Conservation (phyloP, 2,329 filamentous ascomycete genomes). For the Trichoderma sp. region DNA sequence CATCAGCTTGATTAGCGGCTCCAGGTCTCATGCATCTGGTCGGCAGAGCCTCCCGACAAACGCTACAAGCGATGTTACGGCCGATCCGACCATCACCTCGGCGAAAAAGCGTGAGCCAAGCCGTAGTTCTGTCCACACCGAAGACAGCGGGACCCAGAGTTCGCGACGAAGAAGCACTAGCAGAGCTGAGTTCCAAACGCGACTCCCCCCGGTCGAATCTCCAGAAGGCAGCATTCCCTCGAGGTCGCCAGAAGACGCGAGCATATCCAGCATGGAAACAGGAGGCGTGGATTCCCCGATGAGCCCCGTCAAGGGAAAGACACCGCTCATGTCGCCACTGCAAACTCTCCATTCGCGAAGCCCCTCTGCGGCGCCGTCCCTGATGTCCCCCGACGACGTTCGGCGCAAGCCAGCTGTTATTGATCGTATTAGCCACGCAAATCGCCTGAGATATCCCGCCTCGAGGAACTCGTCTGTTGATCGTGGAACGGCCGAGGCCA, state of each 20-base stretch:
- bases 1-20: conserved; percentile 49
- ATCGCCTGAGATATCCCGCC: conserved; percentile 46
- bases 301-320: conserved; percentile 43
- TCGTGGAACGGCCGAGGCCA: conserved; percentile 58
- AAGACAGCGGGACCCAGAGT: conserved; percentile 47
- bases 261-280: conserved; percentile 47
- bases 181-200: conserved; percentile 46
- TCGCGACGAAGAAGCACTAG: conserved; percentile 48
- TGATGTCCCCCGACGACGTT: conserved; percentile 44
- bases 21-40: conserved; percentile 47
- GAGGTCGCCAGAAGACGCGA: conserved; percentile 47
- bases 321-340: conserved; percentile 39
- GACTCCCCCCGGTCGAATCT: conserved; percentile 40
- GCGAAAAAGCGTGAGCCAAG: conserved; percentile 50
- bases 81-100: conserved; percentile 49
- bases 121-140: conserved; percentile 47
- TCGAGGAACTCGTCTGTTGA: conserved; percentile 64
- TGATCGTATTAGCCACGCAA: conserved; percentile 56
- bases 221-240: conserved; percentile 42
- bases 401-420: conserved; percentile 55
- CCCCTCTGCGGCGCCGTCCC: conserved; percentile 41
- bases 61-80: conserved; percentile 46
- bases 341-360: conserved; percentile 43
- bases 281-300: conserved; percentile 49
- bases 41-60: conserved; percentile 48